phyloP scores from a whole-genome alignment of 2,329 filamentous ascomycete species.

The Exophiala alcalophila region DNA sequence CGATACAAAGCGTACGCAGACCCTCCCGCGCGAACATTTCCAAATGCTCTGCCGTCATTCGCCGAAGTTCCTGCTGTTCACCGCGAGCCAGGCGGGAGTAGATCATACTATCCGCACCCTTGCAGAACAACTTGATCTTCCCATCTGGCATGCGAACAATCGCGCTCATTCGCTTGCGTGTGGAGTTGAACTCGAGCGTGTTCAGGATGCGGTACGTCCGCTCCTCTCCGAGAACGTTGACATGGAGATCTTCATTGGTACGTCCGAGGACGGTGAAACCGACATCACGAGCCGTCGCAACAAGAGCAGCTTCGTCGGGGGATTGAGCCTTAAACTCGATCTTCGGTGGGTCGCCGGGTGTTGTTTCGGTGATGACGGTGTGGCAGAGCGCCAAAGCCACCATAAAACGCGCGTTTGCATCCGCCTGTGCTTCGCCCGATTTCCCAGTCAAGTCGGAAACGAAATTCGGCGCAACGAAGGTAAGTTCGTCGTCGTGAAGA shows the following conservation, averaged over 20 bases:
- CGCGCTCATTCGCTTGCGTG: constrained; percentile 94
- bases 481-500: constrained; percentile 81
- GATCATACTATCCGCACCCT: constrained; percentile 95
- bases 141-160: constrained; percentile 93
- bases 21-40: constrained; percentile 97
- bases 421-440: constrained; percentile 71
- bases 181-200: constrained; percentile 96
- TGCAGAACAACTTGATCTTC: constrained; percentile 88
- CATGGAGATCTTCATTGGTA: constrained; percentile 72
- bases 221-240: constrained; percentile 86
- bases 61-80: constrained; percentile 79
- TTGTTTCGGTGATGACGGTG: constrained; percentile 87
- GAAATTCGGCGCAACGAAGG: constrained; percentile 88
- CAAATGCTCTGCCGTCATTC: constrained; percentile 83
- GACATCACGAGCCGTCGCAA: constrained; percentile 90
- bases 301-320: constrained; percentile 90
- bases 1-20: constrained; percentile 90
- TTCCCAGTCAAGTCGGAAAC: constrained; percentile 77
- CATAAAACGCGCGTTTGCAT: constrained; percentile 87
- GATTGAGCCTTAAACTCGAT: constrained; percentile 97
- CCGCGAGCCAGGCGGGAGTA: constrained; percentile 85
- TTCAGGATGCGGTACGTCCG: constrained; percentile 83
- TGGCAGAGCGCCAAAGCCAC: constrained; percentile 92
- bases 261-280: constrained; percentile 89
- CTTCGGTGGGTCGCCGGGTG: constrained; percentile 82